These are phyloP conservation scores for Dalbergia cultrata DNA, from an alignment of 306 rosid genomes.

Conservation along the genomic window DNA sequence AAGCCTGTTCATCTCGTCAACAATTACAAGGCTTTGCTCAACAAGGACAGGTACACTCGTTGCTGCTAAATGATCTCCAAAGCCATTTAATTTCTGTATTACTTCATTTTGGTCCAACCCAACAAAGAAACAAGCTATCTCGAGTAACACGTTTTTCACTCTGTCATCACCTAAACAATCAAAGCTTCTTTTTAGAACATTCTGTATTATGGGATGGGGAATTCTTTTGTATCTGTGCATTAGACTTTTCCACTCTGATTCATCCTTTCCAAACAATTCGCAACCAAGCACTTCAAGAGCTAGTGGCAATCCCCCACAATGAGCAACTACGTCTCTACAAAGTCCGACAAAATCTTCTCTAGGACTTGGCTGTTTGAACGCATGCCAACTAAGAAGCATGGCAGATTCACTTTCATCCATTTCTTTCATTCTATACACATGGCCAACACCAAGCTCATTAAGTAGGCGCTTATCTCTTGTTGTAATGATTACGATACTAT, in stretches of 20 bases:
- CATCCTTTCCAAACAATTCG: background rate
- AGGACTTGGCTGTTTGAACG: constrained; percentile 20
- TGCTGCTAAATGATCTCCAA: background rate
- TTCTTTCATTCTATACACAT: background rate
- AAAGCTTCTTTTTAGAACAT: constrained; percentile 31
- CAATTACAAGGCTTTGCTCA: constrained; percentile 18
- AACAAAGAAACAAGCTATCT: constrained; percentile 37
- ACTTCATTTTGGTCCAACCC: constrained; percentile 25
- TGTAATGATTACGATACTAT: constrained; percentile 33
- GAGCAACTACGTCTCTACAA: background rate
- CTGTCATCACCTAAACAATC: constrained; percentile 10
- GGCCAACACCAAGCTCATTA: background rate
- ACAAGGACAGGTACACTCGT: background rate
- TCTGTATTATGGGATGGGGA: background rate
- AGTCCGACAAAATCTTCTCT: background rate
- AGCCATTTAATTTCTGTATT: background rate
- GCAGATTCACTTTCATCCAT: constrained; percentile 14
- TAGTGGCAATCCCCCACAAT: constrained; percentile 27
- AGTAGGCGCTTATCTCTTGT: constrained; percentile 24
- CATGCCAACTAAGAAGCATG: constrained; percentile 4
- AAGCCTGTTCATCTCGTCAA: constrained; percentile 24
- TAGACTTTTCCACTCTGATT: constrained; percentile 4
- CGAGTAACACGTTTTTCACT: constrained; percentile 30
- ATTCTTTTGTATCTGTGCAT: background rate
- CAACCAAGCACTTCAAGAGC: constrained; percentile 20